Evolutionary conservation across 2,329 filamentous ascomycete genomes (phyloP).

Genomic region (Talaromyces sp.): DNA sequence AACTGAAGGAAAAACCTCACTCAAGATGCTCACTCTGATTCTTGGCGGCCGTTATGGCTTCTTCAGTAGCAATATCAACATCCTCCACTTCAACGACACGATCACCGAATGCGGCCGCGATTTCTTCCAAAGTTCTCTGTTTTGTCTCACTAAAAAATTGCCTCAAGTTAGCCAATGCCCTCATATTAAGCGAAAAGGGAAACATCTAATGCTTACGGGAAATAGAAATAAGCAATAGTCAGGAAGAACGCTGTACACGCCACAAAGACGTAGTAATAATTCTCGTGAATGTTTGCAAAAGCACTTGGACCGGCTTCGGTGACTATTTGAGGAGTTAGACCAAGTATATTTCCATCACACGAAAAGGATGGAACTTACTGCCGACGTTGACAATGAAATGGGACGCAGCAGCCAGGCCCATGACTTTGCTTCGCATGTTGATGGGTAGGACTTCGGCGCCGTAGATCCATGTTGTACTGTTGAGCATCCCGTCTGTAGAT

Average conservation of each 20-base stretch:
- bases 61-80: constrained; percentile 16
- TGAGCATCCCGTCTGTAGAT: constrained; percentile 48
- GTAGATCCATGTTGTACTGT: constrained; percentile 55
- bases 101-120: constrained; percentile 50
- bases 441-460: constrained; percentile 56
- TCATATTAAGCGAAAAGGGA: neutral
- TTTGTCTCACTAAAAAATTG: constrained; percentile 43
- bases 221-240: constrained; percentile 53
- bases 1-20: neutral
- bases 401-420: constrained; percentile 53
- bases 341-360: neutral
- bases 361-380: constrained; percentile 24
- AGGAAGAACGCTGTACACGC: constrained; percentile 53
- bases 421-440: constrained; percentile 52
- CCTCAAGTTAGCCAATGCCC: neutral
- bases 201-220: constrained; percentile 43
- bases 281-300: constrained; percentile 56
- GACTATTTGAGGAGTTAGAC: constrained; percentile 26
- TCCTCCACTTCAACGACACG: constrained; percentile 35
- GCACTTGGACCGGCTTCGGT: constrained; percentile 56
- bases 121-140: constrained; percentile 49
- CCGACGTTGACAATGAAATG: constrained; percentile 57
- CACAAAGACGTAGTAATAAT: constrained; percentile 61
- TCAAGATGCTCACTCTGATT: constrained; percentile 12
- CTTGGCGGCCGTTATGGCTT: constrained; percentile 19